Conservation (phyloP, 2,329 filamentous ascomycete species). For the Falciphora oryzae region DNA sequence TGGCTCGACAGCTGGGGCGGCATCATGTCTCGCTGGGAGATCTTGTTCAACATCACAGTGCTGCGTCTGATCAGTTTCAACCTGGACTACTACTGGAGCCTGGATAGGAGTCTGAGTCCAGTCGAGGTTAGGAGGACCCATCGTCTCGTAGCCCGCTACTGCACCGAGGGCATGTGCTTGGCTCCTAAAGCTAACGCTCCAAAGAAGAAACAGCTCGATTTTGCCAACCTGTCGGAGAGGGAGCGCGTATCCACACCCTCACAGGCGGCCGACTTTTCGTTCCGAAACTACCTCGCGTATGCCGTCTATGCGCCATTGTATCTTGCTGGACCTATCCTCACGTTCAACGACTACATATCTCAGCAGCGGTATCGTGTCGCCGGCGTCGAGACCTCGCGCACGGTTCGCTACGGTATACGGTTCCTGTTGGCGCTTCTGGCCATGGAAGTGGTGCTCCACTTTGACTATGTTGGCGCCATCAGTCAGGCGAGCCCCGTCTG, state of each 20-base stretch:
- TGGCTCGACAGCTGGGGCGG: slow-evolving; percentile 77
- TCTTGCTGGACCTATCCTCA: slow-evolving; percentile 85
- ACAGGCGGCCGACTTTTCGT: slow-evolving; percentile 62
- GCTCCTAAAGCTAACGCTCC: slow-evolving; percentile 50
- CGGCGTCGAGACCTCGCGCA: slow-evolving; percentile 65
- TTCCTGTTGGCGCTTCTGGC: slow-evolving; percentile 73
- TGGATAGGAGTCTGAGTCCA: slow-evolving; percentile 58
- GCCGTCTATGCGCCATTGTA: slow-evolving; percentile 89
- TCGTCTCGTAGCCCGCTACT: too few species aligned
- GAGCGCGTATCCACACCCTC: slow-evolving; percentile 79
- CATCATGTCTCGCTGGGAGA: slow-evolving; percentile 85
- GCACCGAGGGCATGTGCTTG: background rate
- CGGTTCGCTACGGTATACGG: slow-evolving; percentile 73
- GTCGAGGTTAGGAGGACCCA: slow-evolving; percentile 61
- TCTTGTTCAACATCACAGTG: slow-evolving; percentile 96
- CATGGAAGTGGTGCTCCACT: slow-evolving; percentile 91
- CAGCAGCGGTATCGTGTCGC: slow-evolving; percentile 70
- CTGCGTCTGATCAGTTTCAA: slow-evolving; percentile 94
- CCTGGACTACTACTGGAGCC: slow-evolving; percentile 91
- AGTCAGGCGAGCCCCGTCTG: slow-evolving; percentile 74
- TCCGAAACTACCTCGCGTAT: slow-evolving; percentile 87
- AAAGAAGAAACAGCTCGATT: slow-evolving; percentile 98
- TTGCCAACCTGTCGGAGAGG: slow-evolving; percentile 76
- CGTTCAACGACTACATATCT: slow-evolving; percentile 96
- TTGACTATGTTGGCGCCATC: slow-evolving; percentile 89